phyloP scores from a whole-genome alignment of 805 yeast genomes.

The Saturnispora serradocipensis region DNA sequence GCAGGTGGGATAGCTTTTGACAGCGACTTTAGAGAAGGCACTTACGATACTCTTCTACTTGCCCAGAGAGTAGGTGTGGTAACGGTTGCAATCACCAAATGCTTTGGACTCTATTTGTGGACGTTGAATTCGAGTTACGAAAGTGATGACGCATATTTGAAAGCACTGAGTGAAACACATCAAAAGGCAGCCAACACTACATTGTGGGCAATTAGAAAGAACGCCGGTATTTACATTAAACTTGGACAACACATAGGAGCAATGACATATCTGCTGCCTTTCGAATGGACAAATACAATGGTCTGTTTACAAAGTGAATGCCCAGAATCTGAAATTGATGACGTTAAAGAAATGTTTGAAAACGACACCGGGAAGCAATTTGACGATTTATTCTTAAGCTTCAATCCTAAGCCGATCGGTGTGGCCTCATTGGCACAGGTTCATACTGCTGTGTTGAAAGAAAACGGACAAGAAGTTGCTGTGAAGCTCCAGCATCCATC shows the following conservation, averaged over 20 bases:
- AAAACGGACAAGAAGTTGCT: constrained; percentile 62
- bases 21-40: constrained; percentile 27
- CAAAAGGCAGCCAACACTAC: constrained; percentile 70
- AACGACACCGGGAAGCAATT: constrained; percentile 55
- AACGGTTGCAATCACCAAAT: constrained; percentile 56
- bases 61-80: constrained; percentile 53
- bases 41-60: constrained; percentile 29
- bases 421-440: constrained; percentile 97
- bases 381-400: constrained; percentile 55
- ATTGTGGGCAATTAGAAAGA: constrained; percentile 63
- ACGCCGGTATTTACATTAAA: constrained; percentile 91
- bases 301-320: constrained; percentile 85
- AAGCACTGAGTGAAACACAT: constrained; percentile 61
- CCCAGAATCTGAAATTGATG: constrained; percentile 67
- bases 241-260: constrained; percentile 93
- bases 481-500: constrained; percentile 94
- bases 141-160: constrained; percentile 36
- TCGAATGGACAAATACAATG: constrained; percentile 95
- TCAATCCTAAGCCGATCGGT: constrained; percentile 74
- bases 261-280: constrained; percentile 80
- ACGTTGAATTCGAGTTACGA: constrained; percentile 36
- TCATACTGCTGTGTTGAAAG: constrained; percentile 59
- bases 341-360: constrained; percentile 56
- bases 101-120: constrained; percentile 62
- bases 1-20: constrained; percentile 24